Conservation (phyloP, 2,329 filamentous ascomycete genomes). For the Colletotrichum sp. region DNA sequence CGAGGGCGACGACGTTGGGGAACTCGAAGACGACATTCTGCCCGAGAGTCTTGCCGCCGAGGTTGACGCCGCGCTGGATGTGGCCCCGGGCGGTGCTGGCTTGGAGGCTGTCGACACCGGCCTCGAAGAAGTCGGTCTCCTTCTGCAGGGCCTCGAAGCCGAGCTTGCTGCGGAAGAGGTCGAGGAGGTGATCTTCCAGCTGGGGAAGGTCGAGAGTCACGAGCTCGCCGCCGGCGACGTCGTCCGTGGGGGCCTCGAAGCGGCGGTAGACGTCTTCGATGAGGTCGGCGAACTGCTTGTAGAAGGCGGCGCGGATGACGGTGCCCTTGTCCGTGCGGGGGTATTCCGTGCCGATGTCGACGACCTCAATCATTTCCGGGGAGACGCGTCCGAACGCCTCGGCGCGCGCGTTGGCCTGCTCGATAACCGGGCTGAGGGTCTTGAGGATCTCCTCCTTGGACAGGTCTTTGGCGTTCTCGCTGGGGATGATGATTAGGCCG, state of each 20-base stretch:
- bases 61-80: constrained; percentile 41
- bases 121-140: constrained; percentile 44
- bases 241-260: constrained; percentile 15
- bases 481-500: constrained; percentile 58
- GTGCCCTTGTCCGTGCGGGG: constrained; percentile 56
- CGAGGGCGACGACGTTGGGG: constrained; percentile 40
- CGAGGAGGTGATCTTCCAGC: constrained; percentile 30
- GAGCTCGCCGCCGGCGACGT: not conserved
- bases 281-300: constrained; percentile 43
- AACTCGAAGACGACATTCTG: constrained; percentile 47
- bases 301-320: constrained; percentile 49
- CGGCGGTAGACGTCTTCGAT: constrained; percentile 41
- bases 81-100: constrained; percentile 48
- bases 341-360: constrained; percentile 49
- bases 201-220: constrained; percentile 10
- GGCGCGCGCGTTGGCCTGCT: constrained; percentile 52
- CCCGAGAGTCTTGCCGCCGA: constrained; percentile 32
- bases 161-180: constrained; percentile 27
- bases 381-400: constrained; percentile 60
- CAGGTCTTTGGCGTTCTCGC: constrained; percentile 45
- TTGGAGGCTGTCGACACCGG: constrained; percentile 51
- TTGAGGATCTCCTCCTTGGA: constrained; percentile 50
- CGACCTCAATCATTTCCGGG: constrained; percentile 55
- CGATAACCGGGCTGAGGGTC: constrained; percentile 52
- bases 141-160: constrained; percentile 32